Conservation (phyloP, 179 eudicot genomes). For the Actinidia arguta region DNA sequence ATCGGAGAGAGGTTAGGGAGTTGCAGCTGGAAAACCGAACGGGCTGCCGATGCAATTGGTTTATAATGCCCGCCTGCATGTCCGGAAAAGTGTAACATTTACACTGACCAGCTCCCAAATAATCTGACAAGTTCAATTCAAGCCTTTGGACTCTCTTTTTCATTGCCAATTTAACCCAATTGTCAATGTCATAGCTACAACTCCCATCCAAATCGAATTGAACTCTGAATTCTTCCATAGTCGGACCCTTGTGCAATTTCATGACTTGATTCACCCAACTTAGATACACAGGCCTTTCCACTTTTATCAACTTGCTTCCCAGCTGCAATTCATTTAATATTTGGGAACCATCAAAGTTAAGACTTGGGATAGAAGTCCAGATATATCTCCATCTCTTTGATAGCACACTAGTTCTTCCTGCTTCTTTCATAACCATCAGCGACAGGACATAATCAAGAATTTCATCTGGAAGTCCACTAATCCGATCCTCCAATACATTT, state of each 20-base stretch:
- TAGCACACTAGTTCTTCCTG: slow-evolving; percentile 18
- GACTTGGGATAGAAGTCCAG: slow-evolving; percentile 12
- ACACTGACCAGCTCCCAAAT: not conserved
- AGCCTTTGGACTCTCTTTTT: slow-evolving; percentile 22
- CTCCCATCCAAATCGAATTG: slow-evolving; percentile 27
- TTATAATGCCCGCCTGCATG: too few relatives aligned
- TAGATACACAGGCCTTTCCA: slow-evolving; percentile 28
- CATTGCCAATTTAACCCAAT: slow-evolving; percentile 38
- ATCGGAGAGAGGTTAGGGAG: slow-evolving; percentile 27
- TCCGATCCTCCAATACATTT: slow-evolving; percentile 17
- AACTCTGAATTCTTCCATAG: slow-evolving; percentile 22
- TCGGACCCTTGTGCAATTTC: slow-evolving; percentile 15
- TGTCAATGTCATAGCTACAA: slow-evolving; percentile 21
- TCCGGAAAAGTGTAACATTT: not conserved
- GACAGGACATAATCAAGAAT: slow-evolving; percentile 5
- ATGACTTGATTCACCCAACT: slow-evolving; percentile 39
- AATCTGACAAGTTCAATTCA: slow-evolving; percentile 27
- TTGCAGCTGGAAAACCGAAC: not conserved
- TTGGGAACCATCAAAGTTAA: slow-evolving; percentile 35
- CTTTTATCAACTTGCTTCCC: slow-evolving; percentile 8
- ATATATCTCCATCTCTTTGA: slow-evolving; percentile 17
- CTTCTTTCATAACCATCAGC: not conserved
- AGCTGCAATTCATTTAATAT: not conserved
- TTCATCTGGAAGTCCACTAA: slow-evolving; percentile 39
- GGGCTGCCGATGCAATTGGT: not conserved